These are phyloP conservation scores for Neonectria faginata DNA, from an alignment of 2,329 filamentous ascomycete species.

Conservation along the genomic window DNA sequence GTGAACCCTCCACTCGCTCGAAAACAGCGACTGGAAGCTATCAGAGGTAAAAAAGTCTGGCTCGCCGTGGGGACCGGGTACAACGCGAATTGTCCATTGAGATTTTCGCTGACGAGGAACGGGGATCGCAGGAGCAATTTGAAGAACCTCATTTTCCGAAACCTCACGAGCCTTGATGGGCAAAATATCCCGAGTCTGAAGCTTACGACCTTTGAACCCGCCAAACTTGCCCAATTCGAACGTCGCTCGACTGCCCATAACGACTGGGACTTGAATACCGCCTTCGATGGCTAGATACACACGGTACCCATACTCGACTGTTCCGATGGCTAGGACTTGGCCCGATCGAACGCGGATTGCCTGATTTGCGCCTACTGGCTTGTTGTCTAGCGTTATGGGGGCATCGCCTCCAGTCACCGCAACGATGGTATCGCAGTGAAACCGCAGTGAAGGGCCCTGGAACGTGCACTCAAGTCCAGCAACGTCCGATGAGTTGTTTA, in stretches of 20 bases:
- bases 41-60: constrained; percentile 53
- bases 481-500: constrained; percentile 46
- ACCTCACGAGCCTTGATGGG: constrained; percentile 25
- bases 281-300: constrained; percentile 52
- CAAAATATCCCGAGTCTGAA: constrained; percentile 48
- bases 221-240: constrained; percentile 51
- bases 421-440: constrained; percentile 49
- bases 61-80: constrained; percentile 55
- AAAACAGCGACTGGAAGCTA: constrained; percentile 48
- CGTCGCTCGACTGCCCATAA: constrained; percentile 49
- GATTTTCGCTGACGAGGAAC: constrained; percentile 44
- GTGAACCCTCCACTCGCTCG: constrained; percentile 52
- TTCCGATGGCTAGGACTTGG: constrained; percentile 45
- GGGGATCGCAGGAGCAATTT: constrained; percentile 23
- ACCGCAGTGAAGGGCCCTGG: constrained; percentile 50
- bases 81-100: constrained; percentile 48
- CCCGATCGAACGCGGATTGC: constrained; percentile 41
- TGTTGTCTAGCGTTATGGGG: constrained; percentile 43
- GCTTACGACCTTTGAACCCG: constrained; percentile 49
- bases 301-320: constrained; percentile 47
- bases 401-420: constrained; percentile 50
- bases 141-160: not conserved
- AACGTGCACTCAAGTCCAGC: constrained; percentile 53
- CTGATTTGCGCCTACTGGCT: constrained; percentile 35
- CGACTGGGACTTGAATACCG: constrained; percentile 50